These are phyloP conservation scores for Yamadazyma oceani DNA, from an alignment of 1,139 yeast species.

Conservation along the genomic window DNA sequence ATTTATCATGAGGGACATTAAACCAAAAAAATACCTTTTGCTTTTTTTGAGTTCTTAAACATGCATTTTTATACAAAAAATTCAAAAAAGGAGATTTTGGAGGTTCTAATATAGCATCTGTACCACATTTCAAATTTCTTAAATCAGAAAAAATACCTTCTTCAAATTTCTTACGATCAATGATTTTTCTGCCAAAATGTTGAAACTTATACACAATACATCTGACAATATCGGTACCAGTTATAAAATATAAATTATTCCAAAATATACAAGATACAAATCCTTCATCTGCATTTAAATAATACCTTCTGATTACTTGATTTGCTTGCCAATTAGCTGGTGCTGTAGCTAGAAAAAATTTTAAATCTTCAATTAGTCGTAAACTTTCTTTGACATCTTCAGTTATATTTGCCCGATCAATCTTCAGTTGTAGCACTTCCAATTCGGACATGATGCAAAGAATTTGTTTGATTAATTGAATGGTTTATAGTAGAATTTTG, in stretches of 20 bases:
- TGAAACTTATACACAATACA: conserved; percentile 87
- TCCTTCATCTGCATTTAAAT: conserved; percentile 84
- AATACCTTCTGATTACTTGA: conserved; percentile 84
- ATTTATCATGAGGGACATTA: conserved; percentile 89
- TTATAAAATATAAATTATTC: conserved; percentile 86
- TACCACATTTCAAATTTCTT: conserved; percentile 81
- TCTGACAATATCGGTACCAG: conserved; percentile 95
- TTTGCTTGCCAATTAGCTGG: conserved; percentile 94
- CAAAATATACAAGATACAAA: conserved; percentile 90
- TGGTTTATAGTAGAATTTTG: too few relatives aligned
- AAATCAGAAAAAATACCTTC: conserved; percentile 94
- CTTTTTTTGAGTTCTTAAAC: conserved; percentile 92
- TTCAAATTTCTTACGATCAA: conserved; percentile 90
- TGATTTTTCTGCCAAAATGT: conserved; percentile 82
- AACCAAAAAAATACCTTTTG: conserved; percentile 98
- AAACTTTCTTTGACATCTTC: conserved; percentile 50
- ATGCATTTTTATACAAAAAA: conserved; percentile 80
- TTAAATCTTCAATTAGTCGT: conserved; percentile 70
- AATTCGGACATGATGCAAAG: conserved; percentile 8
- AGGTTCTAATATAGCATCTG: conserved; percentile 84
- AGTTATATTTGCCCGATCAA: conserved; percentile 12
- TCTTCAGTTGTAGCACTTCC: conserved; percentile 5
- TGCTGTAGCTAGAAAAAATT: conserved; percentile 85
- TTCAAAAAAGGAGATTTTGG: conserved; percentile 87
- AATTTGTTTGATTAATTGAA: too few relatives aligned